Evolutionary conservation across 306 rosid species (phyloP), one percentile per base, ranked within the genome.

Genomic region (Bauhinia variegata): DNA sequence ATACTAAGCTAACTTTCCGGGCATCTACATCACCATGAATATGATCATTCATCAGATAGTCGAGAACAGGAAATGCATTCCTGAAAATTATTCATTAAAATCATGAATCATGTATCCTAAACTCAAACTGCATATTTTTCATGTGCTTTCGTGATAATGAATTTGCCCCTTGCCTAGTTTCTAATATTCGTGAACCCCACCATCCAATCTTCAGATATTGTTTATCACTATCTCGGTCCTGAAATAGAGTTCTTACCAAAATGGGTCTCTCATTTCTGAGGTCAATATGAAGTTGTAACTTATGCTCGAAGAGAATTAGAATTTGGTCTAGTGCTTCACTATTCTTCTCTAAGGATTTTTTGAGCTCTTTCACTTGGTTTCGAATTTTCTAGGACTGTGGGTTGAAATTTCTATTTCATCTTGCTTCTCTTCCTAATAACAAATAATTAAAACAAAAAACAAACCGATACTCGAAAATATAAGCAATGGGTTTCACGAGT

Each of bases 401-500:
- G n/a, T n/a, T n/a, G n/a, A n/a, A n/a, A n/a, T n/a, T n/a, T n/a
- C n/a, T n/a, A n/a, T n/a, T n/a, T n/a, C n/a, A n/a, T n/a, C n/a
- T n/a, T n/a, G n/a, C n/a, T n/a, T n/a, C n/a, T n/a, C n/a, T n/a
- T n/a, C n/a, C n/a, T n/a, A n/a, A n/a, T n/a, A n/a, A n/a, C n/a
- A n/a, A n/a, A n/a, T n/a, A n/a, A n/a, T n/a, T n/a, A n/a, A n/a
- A n/a, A n/a, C n/a, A n/a, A n/a, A n/a, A n/a, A n/a, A n/a, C n/a
- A n/a, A 57, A 68, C 71, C 14, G 78, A 60, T 53, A 32, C 71
- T 8, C 59, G 30, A 56, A 65, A 11, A 13, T n/a, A 54, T 28
- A 36, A 57, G 13, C 79, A 39, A 28, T 76, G 83, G 84, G 71
- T 69, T 39, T 70, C 83, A 16, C 73, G 50, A 6, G 34, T 33